Percentiles rank a stretch among this genome's conserved stretches.
phyloP scores from a whole-genome alignment of 306 rosid species.

The Quercus mongolica region DNA sequence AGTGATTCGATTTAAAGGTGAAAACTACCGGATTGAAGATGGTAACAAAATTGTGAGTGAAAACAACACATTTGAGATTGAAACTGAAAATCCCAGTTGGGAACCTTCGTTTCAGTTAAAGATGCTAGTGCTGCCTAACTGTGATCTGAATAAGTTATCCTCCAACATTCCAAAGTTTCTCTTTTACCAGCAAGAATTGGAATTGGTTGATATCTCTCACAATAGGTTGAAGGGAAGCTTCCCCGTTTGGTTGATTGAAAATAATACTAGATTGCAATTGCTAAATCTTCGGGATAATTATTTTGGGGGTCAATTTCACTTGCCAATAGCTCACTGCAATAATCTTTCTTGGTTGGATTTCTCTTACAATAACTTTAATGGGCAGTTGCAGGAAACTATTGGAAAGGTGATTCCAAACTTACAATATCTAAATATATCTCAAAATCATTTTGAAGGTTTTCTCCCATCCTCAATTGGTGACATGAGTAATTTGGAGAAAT shows the following conservation, averaged over 20 bases:
- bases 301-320: constrained; percentile 2
- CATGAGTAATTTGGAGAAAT: background rate
- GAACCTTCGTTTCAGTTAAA: constrained; percentile 26
- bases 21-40: no score
- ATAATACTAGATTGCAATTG: constrained; percentile 14
- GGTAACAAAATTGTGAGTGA: no score
- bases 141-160: constrained; percentile 4
- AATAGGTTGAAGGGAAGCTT: constrained; percentile 19
- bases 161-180: constrained; percentile 18
- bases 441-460: constrained; percentile 18
- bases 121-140: background rate
- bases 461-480: constrained; percentile 23
- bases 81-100: constrained; percentile 17
- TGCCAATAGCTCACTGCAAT: background rate
- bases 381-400: background rate
- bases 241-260: constrained; percentile 25
- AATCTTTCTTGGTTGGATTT: background rate
- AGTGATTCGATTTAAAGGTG: background rate
- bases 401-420: background rate
- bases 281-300: background rate
- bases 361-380: constrained; percentile 19
- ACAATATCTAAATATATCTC: background rate
- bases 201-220: background rate
- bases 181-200: constrained; percentile 11
- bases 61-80: background rate